phyloP scores from a whole-genome alignment of 805 yeast species.

The Candida maltosa region DNA sequence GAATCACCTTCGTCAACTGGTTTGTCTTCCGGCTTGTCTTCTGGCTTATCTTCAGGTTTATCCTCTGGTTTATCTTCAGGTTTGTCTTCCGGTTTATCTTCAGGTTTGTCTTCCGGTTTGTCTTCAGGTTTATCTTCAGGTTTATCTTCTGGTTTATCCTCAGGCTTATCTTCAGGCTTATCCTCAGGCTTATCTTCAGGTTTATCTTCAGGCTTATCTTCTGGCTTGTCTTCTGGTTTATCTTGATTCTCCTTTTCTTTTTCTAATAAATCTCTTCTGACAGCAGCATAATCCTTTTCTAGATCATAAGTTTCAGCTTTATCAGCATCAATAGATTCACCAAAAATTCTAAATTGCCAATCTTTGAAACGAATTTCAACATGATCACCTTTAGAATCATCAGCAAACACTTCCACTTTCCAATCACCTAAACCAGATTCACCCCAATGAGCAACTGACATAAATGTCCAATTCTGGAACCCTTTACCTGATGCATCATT shows the following conservation, averaged over 20 bases:
- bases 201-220: neutral
- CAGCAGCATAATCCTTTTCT: conserved; percentile 44
- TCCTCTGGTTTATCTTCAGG: neutral
- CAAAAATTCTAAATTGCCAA: conserved; percentile 83
- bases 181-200: neutral
- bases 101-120: neutral
- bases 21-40: no score
- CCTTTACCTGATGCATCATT: conserved; percentile 58
- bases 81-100: neutral
- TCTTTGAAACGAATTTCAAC: conserved; percentile 41
- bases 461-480: conserved; percentile 81
- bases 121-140: neutral
- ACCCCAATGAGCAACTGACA: conserved; percentile 99
- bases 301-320: conserved; percentile 58
- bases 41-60: neutral
- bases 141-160: neutral
- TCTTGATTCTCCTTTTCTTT: neutral
- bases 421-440: conserved; percentile 77
- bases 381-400: conserved; percentile 35
- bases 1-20: neutral
- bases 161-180: neutral
- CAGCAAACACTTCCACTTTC: conserved; percentile 58
- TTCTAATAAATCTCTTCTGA: conserved; percentile 19
- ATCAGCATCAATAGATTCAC: conserved; percentile 65
- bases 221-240: neutral